Conservation (phyloP, 768 basidiomycete genomes). For the Pleurotus pulmonarius region DNA sequence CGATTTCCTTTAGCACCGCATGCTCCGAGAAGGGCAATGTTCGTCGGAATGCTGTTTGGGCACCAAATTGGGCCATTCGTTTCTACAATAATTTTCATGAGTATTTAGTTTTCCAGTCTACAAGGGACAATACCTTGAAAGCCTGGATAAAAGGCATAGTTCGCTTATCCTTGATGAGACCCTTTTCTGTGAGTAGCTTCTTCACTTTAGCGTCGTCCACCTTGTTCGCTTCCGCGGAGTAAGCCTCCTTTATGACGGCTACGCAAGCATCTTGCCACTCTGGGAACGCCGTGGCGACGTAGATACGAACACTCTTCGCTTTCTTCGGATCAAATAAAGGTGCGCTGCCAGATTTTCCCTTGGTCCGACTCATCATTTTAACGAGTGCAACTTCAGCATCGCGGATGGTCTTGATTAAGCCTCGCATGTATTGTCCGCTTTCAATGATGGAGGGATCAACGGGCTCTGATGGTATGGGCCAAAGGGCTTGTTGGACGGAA, state of each 20-base stretch:
- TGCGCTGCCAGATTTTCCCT: slow-evolving; percentile 50
- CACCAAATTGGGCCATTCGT: slow-evolving; percentile 76
- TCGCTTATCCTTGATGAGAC: slow-evolving; percentile 92
- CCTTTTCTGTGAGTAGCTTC: slow-evolving; percentile 59
- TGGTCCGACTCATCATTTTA: slow-evolving; percentile 79
- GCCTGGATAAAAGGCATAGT: slow-evolving; percentile 92
- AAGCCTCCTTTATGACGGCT: slow-evolving; percentile 67
- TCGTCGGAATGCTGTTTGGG: slow-evolving; percentile 76
- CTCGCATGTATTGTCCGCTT: slow-evolving; percentile 81
- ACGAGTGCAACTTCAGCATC: slow-evolving; percentile 78
- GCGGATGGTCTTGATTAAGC: slow-evolving; percentile 86
- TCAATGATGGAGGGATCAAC: slow-evolving; percentile 69
- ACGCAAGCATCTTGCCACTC: slow-evolving; percentile 91
- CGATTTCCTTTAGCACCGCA: slow-evolving; percentile 62
- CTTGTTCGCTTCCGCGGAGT: slow-evolving; percentile 47
- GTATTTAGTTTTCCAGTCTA: slow-evolving; percentile 2
- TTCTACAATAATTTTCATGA: slow-evolving; percentile 44
- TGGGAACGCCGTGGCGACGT: slow-evolving; percentile 87
- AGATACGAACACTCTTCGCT: slow-evolving; percentile 83
- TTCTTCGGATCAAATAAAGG: slow-evolving; percentile 79
- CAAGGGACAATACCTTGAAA: slow-evolving; percentile 69
- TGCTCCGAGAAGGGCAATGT: slow-evolving; percentile 80
- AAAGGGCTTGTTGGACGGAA: slow-evolving; percentile 80
- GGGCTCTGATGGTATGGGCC: slow-evolving; percentile 64
- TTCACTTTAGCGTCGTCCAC: slow-evolving; percentile 85